Evolutionary conservation across 257 asterid genomes (phyloP).

Genomic region (Ajuga chamaepitys): DNA sequence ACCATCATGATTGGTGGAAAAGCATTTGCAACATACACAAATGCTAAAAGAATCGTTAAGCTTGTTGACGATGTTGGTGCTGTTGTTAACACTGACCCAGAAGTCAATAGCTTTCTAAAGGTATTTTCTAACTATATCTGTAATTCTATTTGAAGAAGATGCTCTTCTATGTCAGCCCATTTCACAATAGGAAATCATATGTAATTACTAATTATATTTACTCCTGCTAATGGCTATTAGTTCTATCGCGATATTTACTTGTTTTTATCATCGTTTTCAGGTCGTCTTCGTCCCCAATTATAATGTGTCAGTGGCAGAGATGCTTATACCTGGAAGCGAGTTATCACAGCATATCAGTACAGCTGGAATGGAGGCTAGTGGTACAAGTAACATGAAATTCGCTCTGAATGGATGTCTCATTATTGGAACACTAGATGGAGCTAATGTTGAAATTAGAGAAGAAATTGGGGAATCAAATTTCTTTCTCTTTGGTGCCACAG

Average conservation of each 20-base stretch:
- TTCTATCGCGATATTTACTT: not conserved
- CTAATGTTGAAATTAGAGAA: constrained; percentile 96
- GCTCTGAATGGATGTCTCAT: constrained; percentile 97
- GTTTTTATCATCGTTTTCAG: constrained; percentile 28
- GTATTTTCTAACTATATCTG: constrained; percentile 25
- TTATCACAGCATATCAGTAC: constrained; percentile 97
- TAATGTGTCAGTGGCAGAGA: constrained; percentile 97
- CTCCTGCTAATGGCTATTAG: too few species aligned
- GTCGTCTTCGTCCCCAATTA: constrained; percentile 94
- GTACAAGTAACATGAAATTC: constrained; percentile 98
- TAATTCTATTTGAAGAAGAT: not conserved
- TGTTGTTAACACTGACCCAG: constrained; percentile 88
- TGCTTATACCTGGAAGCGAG: constrained; percentile 98
- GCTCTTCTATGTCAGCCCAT: not conserved
- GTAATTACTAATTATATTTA: too few species aligned
- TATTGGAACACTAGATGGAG: constrained; percentile 96
- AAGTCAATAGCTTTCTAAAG: constrained; percentile 79
- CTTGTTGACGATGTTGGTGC: constrained; percentile 95
- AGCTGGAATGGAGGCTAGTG: constrained; percentile 99
- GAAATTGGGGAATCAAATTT: constrained; percentile 86
- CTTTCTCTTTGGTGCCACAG: constrained; percentile 94
- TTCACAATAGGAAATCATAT: not conserved
- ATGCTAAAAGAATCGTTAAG: constrained; percentile 94
- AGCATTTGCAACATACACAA: constrained; percentile 97
- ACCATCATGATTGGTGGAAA: constrained; percentile 98